Evolutionary conservation across 139 green algal species (phyloP), one percentile per base, ranked within the genome.

Genomic region (Nannochloris sp.): DNA sequence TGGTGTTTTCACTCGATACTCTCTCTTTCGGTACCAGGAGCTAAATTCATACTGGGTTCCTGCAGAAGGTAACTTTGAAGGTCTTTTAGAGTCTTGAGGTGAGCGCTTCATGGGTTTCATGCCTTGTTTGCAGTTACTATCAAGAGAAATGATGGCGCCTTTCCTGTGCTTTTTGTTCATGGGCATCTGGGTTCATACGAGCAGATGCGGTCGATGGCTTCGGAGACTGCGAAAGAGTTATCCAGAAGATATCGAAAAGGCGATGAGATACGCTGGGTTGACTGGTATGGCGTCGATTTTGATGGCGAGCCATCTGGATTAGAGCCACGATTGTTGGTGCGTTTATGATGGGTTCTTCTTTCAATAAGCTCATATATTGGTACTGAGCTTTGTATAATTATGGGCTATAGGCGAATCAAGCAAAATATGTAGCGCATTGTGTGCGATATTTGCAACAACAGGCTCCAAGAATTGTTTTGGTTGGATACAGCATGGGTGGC

Each of bases 141-240:
- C 4, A 46, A 14, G n/a, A 44, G n/a, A 25, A 11, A 29, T 44
- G 6, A 40, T 56, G 36, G n/a, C 20, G 16, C 36, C 4, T 37
- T 69, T 13, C 59, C 70, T 5, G 28, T 77, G 14, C 59, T 78
- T 8, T 78, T 78, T 28, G 65, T 78, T 5, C 71, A 73, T n/a
- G 71, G 71, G 4, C 65, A 78, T 45, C 30, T 70, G 43, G 71
- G 71, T 36, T 65, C 29, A 9, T 51, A 64, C 30, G 33, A 78
- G 49, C 49, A 70, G 30, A 60, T 70, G 63, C 71, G 66, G 49
- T 72, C n/a, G 4, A 69, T 29, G 72, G 75, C 29, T 49, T 74
- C 8, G 69, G 29, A 53, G 60, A 56, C 36, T 0, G 16, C 61
- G 5, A 68, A 43, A 70, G 55, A 62, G 29, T 29, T 49, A 14